These are phyloP conservation scores for Phalaenopsis aphrodite DNA, from an alignment of 106 monocot genomes.

Conservation along the genomic window DNA sequence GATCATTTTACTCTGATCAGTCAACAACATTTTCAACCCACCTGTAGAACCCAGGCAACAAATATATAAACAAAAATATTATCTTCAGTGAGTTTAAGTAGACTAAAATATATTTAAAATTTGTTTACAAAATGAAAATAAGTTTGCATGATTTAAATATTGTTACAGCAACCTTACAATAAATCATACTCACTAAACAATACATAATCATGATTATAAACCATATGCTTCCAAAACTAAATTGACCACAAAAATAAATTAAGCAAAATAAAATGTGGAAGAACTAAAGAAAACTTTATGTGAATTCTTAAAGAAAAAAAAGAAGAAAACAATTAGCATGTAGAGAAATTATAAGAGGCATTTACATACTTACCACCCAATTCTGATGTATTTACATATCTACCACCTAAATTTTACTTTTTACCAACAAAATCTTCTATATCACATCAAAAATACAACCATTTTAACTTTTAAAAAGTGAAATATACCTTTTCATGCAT, in stretches of 20 bases:
- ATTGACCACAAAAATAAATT: neutral
- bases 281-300: neutral
- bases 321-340: neutral
- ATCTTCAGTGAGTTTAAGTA: neutral
- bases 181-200: neutral
- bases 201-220: neutral
- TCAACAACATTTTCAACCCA: conserved; percentile 63
- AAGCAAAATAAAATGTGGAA: neutral
- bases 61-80: conserved; percentile 1
- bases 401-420: too few species aligned
- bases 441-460: too few species aligned
- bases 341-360: neutral
- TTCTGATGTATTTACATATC: too few species aligned
- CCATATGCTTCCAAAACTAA: neutral
- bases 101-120: neutral
- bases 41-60: conserved; percentile 25
- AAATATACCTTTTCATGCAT: too few species aligned
- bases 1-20: conserved; percentile 67
- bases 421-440: too few species aligned
- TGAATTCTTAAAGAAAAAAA: neutral
- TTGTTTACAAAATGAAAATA: neutral
- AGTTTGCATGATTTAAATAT: neutral
- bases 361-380: too few species aligned
- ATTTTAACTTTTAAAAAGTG: too few species aligned
- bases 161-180: neutral